These are phyloP conservation scores for Sclerotinia subarctica DNA, from an alignment of 2,329 filamentous ascomycete species.

Conservation along the genomic window DNA sequence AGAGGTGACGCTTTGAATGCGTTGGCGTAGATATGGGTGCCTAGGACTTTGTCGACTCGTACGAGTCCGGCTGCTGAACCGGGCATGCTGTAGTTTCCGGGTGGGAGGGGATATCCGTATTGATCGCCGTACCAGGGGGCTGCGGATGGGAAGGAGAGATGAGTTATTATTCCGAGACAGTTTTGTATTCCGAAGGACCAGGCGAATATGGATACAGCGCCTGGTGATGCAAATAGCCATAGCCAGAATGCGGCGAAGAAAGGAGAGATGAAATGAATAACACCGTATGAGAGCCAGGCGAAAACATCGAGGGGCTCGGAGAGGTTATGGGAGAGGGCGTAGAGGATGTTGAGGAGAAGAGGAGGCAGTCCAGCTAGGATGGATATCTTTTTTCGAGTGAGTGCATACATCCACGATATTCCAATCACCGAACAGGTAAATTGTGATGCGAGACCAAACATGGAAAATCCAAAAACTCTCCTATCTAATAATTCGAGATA, in stretches of 20 bases:
- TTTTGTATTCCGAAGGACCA: slow-evolving; percentile 90
- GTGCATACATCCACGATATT: slow-evolving; percentile 33
- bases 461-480: slow-evolving; percentile 30
- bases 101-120: slow-evolving; percentile 69
- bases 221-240: slow-evolving; percentile 84
- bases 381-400: slow-evolving; percentile 32
- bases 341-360: slow-evolving; percentile 68
- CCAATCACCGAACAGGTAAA: slow-evolving; percentile 27
- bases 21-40: slow-evolving; percentile 86
- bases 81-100: slow-evolving; percentile 85
- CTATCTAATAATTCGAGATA: slow-evolving; percentile 32
- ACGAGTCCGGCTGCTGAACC: slow-evolving; percentile 86
- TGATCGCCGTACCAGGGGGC: slow-evolving; percentile 95
- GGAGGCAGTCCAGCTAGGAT: slow-evolving; percentile 32
- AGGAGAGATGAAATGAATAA: slow-evolving; percentile 84
- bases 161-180: slow-evolving; percentile 78
- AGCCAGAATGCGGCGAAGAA: slow-evolving; percentile 73
- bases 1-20: slow-evolving; percentile 85
- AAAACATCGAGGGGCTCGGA: slow-evolving; percentile 33
- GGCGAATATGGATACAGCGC: slow-evolving; percentile 78
- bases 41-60: slow-evolving; percentile 81
- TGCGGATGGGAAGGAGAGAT: slow-evolving; percentile 85
- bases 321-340: slow-evolving; percentile 72
- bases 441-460: slow-evolving; percentile 30
- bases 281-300: slow-evolving; percentile 83